Evolutionary conservation across 23 red algal genomes (phyloP).

Genomic region (Porphyridium purpureum): DNA sequence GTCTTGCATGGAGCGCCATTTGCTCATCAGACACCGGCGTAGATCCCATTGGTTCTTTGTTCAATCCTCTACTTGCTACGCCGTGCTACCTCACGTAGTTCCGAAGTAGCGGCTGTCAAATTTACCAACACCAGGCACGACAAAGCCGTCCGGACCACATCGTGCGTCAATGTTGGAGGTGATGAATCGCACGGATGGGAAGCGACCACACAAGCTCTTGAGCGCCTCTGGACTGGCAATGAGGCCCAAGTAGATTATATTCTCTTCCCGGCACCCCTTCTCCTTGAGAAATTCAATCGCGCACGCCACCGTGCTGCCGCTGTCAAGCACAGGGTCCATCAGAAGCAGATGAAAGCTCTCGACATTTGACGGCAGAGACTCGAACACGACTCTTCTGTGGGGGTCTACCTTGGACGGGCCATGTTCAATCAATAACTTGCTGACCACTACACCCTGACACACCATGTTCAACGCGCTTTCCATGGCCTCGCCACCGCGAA

Average conservation of each 20-base stretch:
- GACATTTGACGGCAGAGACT: constrained; percentile 31
- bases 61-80: no score
- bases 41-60: no score
- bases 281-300: constrained; percentile 37
- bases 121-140: constrained; percentile 78
- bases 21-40: no score
- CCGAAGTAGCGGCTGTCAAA: constrained; percentile 94
- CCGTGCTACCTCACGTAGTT: no score
- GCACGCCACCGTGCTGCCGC: constrained; percentile 32
- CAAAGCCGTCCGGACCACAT: constrained; percentile 23
- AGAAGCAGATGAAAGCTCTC: constrained; percentile 42
- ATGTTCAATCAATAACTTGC: constrained; percentile 66
- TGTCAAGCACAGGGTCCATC: constrained; percentile 79
- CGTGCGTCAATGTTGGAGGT: constrained; percentile 61
- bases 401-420: constrained; percentile 1
- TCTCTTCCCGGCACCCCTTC: constrained; percentile 40
- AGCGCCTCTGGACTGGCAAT: constrained; percentile 67
- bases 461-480: constrained; percentile 26
- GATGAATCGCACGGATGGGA: constrained; percentile 44
- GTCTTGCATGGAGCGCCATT: no score
- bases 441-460: constrained; percentile 51
- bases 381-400: constrained; percentile 39
- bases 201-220: constrained; percentile 27
- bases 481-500: constrained; percentile 6
- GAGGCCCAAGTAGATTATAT: constrained; percentile 52